phyloP scores from a whole-genome alignment of 441 rosid species.

The Codiaeum variegatum region DNA sequence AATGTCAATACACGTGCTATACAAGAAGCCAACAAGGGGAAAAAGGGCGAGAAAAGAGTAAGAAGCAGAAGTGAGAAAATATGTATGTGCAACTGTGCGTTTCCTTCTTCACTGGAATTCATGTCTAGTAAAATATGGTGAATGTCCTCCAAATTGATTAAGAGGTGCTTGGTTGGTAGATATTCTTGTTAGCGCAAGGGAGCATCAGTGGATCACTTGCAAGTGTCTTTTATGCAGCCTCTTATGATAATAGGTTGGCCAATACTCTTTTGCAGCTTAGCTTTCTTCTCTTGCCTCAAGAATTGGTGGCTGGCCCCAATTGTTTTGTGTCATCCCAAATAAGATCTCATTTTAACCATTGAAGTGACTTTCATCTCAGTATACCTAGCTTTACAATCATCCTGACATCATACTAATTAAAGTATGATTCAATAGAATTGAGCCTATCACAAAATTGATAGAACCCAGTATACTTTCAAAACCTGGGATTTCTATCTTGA shows the following conservation, averaged over 20 bases:
- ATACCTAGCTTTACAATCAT: background rate
- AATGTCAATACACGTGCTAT: background rate
- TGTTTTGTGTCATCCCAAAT: background rate
- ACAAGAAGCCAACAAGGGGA: background rate
- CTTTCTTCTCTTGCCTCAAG: background rate
- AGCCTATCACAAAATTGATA: background rate
- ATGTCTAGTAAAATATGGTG: background rate
- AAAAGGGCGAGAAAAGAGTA: background rate
- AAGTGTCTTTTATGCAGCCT: background rate
- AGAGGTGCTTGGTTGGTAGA: background rate
- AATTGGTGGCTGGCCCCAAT: background rate
- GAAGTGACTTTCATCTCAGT: background rate
- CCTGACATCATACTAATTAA: background rate
- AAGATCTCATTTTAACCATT: background rate
- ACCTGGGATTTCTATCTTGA: background rate
- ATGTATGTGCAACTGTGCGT: background rate
- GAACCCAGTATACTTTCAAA: background rate
- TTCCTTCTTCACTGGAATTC: background rate
- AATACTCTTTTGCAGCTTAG: background rate
- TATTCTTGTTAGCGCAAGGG: background rate
- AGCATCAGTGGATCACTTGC: background rate
- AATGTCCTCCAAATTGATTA: background rate
- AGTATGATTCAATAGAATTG: background rate
- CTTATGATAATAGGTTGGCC: background rate
- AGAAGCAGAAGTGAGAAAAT: background rate